phyloP scores from a whole-genome alignment of 495 filamentous ascomycete genomes.

The Paragyromitra xinjiangensis region DNA sequence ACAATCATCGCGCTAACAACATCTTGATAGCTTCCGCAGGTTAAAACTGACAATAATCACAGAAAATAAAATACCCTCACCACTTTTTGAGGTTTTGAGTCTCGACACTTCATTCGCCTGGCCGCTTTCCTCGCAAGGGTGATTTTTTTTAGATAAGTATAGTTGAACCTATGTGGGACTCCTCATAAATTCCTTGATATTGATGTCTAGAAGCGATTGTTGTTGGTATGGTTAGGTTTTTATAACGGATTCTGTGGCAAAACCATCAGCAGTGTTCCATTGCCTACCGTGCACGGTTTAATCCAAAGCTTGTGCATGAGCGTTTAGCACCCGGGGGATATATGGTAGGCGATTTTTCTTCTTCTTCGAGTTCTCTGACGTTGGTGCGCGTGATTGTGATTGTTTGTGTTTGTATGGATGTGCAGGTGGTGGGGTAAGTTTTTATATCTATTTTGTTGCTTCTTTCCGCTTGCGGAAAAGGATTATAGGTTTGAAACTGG shows the following conservation, averaged over 20 bases:
- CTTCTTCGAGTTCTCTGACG: not conserved
- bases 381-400: not conserved
- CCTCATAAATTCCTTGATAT: not conserved
- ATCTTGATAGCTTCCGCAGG: not conserved
- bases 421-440: not conserved
- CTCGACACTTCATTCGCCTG: not conserved
- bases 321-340: not conserved
- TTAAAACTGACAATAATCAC: not conserved
- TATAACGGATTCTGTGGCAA: not conserved
- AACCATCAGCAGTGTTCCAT: not conserved
- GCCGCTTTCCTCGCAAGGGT: not conserved
- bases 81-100: not conserved
- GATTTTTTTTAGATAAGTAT: not conserved
- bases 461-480: not conserved
- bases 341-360: conserved; percentile 7
- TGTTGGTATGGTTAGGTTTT: not conserved
- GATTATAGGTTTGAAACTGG: not conserved
- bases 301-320: not conserved
- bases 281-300: not conserved
- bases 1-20: not conserved
- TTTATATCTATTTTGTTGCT: not conserved
- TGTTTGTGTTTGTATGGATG: not conserved
- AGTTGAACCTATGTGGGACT: not conserved
- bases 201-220: not conserved
- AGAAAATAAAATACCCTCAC: not conserved